phyloP scores from a whole-genome alignment of 345 rosid genomes.

The Reutealis trisperma region DNA sequence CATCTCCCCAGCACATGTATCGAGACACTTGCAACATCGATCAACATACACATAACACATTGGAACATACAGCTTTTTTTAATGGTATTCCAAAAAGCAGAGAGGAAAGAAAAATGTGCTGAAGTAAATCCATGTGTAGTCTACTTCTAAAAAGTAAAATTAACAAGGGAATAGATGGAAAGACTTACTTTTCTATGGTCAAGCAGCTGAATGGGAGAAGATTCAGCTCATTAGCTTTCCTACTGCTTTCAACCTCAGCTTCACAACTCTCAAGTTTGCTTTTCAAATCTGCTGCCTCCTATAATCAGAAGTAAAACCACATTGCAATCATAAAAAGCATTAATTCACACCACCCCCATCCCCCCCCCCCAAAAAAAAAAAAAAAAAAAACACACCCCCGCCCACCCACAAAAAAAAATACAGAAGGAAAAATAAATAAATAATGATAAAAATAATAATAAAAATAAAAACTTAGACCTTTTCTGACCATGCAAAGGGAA shows the following conservation, averaged over 20 bases:
- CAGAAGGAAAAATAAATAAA: no score
- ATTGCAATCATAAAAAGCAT: slow-evolving; percentile 1
- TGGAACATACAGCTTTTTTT: no score
- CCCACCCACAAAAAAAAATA: no score
- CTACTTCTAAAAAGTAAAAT: neutral
- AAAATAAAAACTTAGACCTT: no score
- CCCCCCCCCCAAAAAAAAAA: no score
- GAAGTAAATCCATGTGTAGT: no score
- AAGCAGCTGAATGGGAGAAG: slow-evolving; percentile 73
- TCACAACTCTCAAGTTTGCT: slow-evolving; percentile 71
- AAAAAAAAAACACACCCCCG: no score
- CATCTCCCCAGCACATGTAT: no score
- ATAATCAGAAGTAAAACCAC: slow-evolving; percentile 21
- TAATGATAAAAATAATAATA: no score
- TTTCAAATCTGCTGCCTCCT: slow-evolving; percentile 73
- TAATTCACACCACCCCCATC: neutral
- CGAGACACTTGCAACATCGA: no score
- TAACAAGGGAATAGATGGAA: neutral
- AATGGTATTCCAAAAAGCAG: neutral
- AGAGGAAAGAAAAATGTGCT: neutral
- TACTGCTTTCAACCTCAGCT: slow-evolving; percentile 68
- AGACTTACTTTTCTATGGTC: slow-evolving; percentile 50
- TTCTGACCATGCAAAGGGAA: neutral
- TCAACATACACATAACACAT: no score
- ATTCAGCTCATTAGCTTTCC: slow-evolving; percentile 67